phyloP scores from a whole-genome alignment of 2,329 filamentous ascomycete genomes.

The Cordyceps cateniannulata region DNA sequence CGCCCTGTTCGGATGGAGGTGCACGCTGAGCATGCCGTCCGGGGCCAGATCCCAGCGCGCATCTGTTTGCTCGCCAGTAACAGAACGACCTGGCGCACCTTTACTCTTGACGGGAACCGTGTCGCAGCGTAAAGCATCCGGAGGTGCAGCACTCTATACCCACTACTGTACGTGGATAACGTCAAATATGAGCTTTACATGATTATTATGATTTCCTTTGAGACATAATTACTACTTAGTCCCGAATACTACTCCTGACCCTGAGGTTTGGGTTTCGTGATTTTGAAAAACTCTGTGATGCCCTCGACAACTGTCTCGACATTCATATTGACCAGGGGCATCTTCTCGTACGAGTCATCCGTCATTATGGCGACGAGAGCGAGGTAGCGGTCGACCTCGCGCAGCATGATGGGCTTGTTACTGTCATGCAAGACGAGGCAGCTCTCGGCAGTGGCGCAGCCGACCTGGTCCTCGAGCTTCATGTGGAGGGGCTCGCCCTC shows the following conservation, averaged over 20 bases:
- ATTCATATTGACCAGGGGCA: slow-evolving; percentile 81
- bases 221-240: not conserved
- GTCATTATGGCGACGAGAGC: slow-evolving; percentile 83
- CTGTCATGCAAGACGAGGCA: slow-evolving; percentile 60
- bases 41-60: slow-evolving; percentile 42
- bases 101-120: slow-evolving; percentile 17
- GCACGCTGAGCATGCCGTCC: slow-evolving; percentile 34
- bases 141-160: not conserved
- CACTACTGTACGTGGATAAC: not conserved
- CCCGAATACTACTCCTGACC: not conserved
- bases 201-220: not conserved
- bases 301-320: slow-evolving; percentile 76
- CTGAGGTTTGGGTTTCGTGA: slow-evolving; percentile 51
- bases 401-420: slow-evolving; percentile 58
- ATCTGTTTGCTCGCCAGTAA: slow-evolving; percentile 46
- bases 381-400: slow-evolving; percentile 67
- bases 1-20: slow-evolving; percentile 46
- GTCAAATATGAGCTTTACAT: not conserved
- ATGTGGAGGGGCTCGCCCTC: slow-evolving; percentile 56
- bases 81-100: slow-evolving; percentile 41
- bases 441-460: slow-evolving; percentile 60
- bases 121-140: not conserved
- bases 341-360: slow-evolving; percentile 76
- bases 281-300: slow-evolving; percentile 71
- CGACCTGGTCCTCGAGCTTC: slow-evolving; percentile 58